Evolutionary conservation across 1,284 basidiomycete species (phyloP), one percentile per base, ranked within the genome.

Genomic region (Golubevia pallescens): DNA sequence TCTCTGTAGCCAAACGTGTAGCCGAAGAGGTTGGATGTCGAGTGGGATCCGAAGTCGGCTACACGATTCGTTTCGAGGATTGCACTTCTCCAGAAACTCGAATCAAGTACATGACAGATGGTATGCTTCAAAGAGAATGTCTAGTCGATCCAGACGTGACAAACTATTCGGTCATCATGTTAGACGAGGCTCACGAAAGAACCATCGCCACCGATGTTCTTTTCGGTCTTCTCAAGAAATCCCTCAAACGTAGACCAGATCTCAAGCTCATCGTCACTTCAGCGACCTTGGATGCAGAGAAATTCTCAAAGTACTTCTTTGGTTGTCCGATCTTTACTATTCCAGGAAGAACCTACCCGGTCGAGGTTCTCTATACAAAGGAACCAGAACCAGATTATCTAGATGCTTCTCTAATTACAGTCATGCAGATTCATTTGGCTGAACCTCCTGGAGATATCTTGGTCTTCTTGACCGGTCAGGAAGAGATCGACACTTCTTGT

Each of bases 71-170:
- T 88, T 99, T 99, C 86, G 96, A 99, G 87, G 97, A 99, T 86
- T 95, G 95, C 86, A 98, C 96, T 2, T 92, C 93, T 80, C 94
- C 96, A 0, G 97, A 98, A 86, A 99, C 96, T 10, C 91, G 93
- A 81, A 98, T 99, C 89, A 99, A 99, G 87, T 99, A 97, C 89
- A 99, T 99, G 97, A 99, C 97, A 72, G 96, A 99, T 84, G 97
- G 96, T 88, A 97, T 99, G 94, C 89, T 99, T 13, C 93, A 97
- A 84, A 90, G 96, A 87, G 96, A 99, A 88, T 94, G 93, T 80
- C 88, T 99, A 57, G 92, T 98, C 75, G 97, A 99, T 83, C 95
- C 96, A 3, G 91, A 97, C 74, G 92, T 94, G 82, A 92, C 91
- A 63, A 90, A 91, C 58, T 99, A 99, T 86, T 94, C 93, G 6